Evolutionary conservation across 2,329 filamentous ascomycete genomes (phyloP), one percentile per base, ranked within the genome.

Genomic region (Scopulariopsis brevicaulis): DNA sequence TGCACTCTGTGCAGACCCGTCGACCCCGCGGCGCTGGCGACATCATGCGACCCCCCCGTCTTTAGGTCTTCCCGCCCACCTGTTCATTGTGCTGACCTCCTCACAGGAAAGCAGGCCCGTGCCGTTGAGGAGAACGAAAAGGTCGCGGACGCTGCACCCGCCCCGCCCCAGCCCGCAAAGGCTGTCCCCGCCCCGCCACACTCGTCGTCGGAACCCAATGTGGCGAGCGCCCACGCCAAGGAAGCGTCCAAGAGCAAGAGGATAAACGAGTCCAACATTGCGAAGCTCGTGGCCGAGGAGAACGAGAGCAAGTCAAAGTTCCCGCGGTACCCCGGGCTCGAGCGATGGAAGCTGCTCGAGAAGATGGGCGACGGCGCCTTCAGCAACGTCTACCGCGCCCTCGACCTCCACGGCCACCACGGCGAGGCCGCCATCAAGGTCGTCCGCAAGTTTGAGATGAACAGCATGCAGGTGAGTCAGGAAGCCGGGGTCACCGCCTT

Each of bases 321-420:
- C 67, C 93, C 94, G 48, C 82, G 77, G 64, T 96, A 96, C 66
- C 89, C 90, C 1, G 90, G 90, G 43, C 76, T 96, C 46, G 90
- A 96, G 65, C 78, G 92, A 67, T 99, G 89, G 86, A 83, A 87
- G 57, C 74, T 96, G 32, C 57, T 92, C 55, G 89, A 95, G 73
- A 96, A 96, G 78, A 99, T 99, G 93, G 94, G 94, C 63, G 94
- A 97, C 65, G 94, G 94, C 61, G 94, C 94, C 60, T 99, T 99
- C 79, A 97, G 93, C 77, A 97, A 97, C 68, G 94, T 99, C 63
- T 99, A 97, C 73, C 86, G 90, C 46, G 94, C 94, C 43, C 82
- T 80, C 64, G 94, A 99, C 70, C 70, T 75, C 53, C 80, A 84
- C 6, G 87, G 89, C 48, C 78, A 85, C 62, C 81, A 82, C 62